phyloP scores from a whole-genome alignment of 2,329 filamentous ascomycete species.

The Sporothrix humicola region DNA sequence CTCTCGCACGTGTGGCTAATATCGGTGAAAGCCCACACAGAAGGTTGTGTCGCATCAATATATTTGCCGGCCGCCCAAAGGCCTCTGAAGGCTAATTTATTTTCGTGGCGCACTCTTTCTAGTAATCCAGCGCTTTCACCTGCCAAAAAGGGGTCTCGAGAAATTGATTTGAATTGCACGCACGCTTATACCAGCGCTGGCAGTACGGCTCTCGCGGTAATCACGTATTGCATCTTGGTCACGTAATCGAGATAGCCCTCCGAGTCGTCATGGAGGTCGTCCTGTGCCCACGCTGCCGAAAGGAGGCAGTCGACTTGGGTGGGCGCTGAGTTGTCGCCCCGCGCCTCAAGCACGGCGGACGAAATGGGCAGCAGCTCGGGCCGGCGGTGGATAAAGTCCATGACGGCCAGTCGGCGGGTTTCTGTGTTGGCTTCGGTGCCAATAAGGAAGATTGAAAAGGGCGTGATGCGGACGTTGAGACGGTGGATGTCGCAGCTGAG shows the following conservation, averaged over 20 bases:
- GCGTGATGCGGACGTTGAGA: slow-evolving; percentile 27
- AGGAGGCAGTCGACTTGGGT: slow-evolving; percentile 25
- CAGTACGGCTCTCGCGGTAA: slow-evolving; percentile 27
- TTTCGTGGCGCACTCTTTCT: not conserved
- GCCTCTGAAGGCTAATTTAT: not conserved
- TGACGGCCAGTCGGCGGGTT: slow-evolving; percentile 24
- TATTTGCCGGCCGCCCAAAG: not conserved
- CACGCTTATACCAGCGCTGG: slow-evolving; percentile 29
- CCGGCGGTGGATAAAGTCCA: slow-evolving; percentile 28
- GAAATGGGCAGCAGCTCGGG: slow-evolving; percentile 1
- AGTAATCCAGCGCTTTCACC: no score
- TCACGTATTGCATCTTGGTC: slow-evolving; percentile 35
- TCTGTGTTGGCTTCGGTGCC: slow-evolving; percentile 34
- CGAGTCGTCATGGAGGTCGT: slow-evolving; percentile 31
- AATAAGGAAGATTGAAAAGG: slow-evolving; percentile 33
- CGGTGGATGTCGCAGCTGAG: not conserved
- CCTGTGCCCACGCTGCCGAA: slow-evolving; percentile 32
- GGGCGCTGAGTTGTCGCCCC: not conserved
- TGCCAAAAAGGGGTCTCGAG: no score
- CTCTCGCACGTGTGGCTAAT: slow-evolving; percentile 9
- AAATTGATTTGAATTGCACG: not conserved
- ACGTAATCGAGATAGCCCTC: slow-evolving; percentile 35
- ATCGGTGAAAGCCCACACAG: not conserved
- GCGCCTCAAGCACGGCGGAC: not conserved
- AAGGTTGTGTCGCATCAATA: not conserved